Evolutionary conservation across 805 yeast genomes (phyloP).

Genomic region (Sugiyamaella valdiviana): DNA sequence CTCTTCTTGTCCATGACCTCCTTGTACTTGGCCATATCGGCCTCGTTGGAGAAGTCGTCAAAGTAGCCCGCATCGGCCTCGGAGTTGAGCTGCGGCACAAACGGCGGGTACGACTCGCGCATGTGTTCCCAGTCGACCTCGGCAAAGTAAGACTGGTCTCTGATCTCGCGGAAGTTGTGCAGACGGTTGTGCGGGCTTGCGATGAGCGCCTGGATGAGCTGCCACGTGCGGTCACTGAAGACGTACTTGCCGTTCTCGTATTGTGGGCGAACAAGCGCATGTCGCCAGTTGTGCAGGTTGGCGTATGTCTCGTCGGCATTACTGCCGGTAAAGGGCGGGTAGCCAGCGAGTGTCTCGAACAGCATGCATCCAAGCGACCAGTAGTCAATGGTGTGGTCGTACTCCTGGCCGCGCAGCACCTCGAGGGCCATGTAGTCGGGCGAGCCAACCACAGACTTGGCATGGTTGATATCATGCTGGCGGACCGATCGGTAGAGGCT

Average conservation of each 20-base stretch:
- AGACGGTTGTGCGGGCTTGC: constrained; percentile 73
- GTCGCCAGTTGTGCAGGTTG: constrained; percentile 88
- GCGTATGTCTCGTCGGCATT: constrained; percentile 91
- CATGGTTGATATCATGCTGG: constrained; percentile 68
- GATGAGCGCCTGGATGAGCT: constrained; percentile 67
- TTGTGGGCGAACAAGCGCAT: constrained; percentile 80
- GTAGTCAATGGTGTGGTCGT: constrained; percentile 94
- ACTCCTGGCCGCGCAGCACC: constrained; percentile 86
- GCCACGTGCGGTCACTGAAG: constrained; percentile 96
- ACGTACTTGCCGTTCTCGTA: constrained; percentile 87
- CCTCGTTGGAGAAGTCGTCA: constrained; percentile 94
- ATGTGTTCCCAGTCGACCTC: constrained; percentile 75
- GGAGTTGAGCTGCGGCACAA: constrained; percentile 91
- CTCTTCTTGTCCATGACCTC: constrained; percentile 92
- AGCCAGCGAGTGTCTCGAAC: constrained; percentile 92
- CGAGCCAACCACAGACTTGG: constrained; percentile 93
- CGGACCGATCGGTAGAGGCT: constrained; percentile 73
- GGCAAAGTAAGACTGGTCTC: constrained; percentile 69
- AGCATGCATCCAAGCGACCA: constrained; percentile 98
- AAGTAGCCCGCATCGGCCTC: constrained; percentile 99
- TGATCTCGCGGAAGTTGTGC: constrained; percentile 74
- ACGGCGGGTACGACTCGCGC: constrained; percentile 78
- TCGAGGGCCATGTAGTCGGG: constrained; percentile 99
- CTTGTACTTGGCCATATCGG: constrained; percentile 94
- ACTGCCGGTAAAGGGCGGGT: constrained; percentile 94